phyloP scores from a whole-genome alignment of 495 filamentous ascomycete genomes.

The Hypoxylon crocopeplum region DNA sequence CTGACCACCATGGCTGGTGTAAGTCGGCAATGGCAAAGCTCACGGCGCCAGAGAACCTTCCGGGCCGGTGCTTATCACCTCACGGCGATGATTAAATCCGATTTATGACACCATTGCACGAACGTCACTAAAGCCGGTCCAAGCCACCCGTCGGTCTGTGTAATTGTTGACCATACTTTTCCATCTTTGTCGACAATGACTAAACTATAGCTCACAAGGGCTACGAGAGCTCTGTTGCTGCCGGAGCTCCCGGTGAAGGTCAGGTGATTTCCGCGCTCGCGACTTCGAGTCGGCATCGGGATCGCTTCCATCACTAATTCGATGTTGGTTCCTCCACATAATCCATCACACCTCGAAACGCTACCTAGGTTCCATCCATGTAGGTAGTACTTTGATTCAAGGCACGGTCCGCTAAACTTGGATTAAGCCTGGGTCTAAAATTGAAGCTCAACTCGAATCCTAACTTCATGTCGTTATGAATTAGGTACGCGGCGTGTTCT shows the following conservation, averaged over 20 bases:
- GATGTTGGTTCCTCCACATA: no score
- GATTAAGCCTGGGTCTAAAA: no score
- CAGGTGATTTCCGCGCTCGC: slow-evolving; percentile 8
- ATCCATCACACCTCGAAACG: no score
- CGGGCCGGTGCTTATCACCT: slow-evolving; percentile 8
- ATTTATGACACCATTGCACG: slow-evolving; percentile 3
- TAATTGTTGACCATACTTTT: slow-evolving; percentile 7
- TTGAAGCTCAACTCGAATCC: no score
- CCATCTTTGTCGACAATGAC: slow-evolving; percentile 1
- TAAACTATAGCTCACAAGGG: slow-evolving; percentile 7
- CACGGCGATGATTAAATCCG: slow-evolving; percentile 28
- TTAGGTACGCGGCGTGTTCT: no score
- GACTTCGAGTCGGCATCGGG: background rate
- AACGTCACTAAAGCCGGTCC: slow-evolving; percentile 18
- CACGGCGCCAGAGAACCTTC: slow-evolving; percentile 2
- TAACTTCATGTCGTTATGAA: no score
- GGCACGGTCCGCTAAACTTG: no score
- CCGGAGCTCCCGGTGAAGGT: slow-evolving; percentile 11
- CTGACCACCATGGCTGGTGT: slow-evolving; percentile 23
- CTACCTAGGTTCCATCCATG: no score
- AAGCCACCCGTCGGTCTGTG: slow-evolving; percentile 12
- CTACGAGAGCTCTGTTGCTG: background rate
- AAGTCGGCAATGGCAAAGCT: slow-evolving; percentile 16
- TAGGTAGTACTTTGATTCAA: no score
- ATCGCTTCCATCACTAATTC: background rate